Evolutionary conservation across 306 rosid genomes (phyloP), one percentile per base, ranked within the genome.

Genomic region (Rosa persica): DNA sequence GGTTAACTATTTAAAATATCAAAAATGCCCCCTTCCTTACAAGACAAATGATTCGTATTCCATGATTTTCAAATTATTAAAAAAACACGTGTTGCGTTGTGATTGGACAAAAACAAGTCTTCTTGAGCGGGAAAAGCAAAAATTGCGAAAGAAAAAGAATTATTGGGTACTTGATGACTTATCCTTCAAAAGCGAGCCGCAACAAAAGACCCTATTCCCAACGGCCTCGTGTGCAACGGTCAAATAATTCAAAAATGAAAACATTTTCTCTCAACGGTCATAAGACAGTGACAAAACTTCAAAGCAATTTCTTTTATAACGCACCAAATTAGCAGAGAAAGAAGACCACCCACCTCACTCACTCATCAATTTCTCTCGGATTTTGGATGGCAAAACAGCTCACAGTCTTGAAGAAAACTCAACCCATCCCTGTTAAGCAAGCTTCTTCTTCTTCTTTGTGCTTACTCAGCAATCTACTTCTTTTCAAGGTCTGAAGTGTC

Each of bases 141-240:
- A 25, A 23, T 8, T 23, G 66, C 66, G 11, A 60, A 27, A 27
- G 19, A 25, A 60, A 60, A 25, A 27, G 15, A 61, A 27, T 27
- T 25, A 61, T 61, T 65, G 3, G 38, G 17, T 25, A 25, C 19
- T 60, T 60, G 25, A 25, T 3, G 17, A 9, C 69, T 30, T 1
- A 3, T 30, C 3, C 3, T 1, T 30, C 3, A 30, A 30, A 17
- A 65, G 11, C 22, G 20, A 16, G 39, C 43, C 36, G 36, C 34
- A 30, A 30, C 34, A 69, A 70, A 25, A 23, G 25, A 57, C 25
- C 57, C 40, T 44, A 5, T 23, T 7, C 36, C 67, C 74, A 46
- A 46, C 74, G 74, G 51, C 55, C 74, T 23, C 73, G 73, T 70
- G 20, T 12, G 40, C 57, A 70, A 70, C 74, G 74, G 74, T 70